phyloP scores from a whole-genome alignment of 2,329 filamentous ascomycete genomes.

The Fusarium sulawesiense region DNA sequence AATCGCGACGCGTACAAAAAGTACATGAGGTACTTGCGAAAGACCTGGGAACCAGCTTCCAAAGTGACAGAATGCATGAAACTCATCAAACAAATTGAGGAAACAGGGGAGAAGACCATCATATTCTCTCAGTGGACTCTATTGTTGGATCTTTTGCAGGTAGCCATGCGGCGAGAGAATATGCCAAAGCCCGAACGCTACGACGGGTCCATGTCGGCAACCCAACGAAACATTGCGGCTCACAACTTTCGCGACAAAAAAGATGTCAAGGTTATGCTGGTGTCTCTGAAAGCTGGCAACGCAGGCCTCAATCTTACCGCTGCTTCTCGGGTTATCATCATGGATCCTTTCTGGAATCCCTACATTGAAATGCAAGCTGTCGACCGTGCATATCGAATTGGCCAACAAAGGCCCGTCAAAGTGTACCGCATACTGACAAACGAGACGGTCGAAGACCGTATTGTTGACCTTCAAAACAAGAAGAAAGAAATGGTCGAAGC shows the following conservation, averaged over 20 bases:
- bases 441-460: slow-evolving; percentile 88
- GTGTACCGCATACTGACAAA: slow-evolving; percentile 84
- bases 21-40: slow-evolving; percentile 76
- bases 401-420: slow-evolving; percentile 77
- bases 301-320: slow-evolving; percentile 87
- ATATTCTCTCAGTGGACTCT: slow-evolving; percentile 84
- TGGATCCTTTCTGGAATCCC: slow-evolving; percentile 95
- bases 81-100: slow-evolving; percentile 75
- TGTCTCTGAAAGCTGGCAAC: slow-evolving; percentile 83
- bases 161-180: slow-evolving; percentile 74
- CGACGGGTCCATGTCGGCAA: slow-evolving; percentile 81
- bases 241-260: slow-evolving; percentile 72
- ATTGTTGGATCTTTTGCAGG: slow-evolving; percentile 78
- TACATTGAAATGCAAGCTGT: slow-evolving; percentile 93
- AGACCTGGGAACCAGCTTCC: slow-evolving; percentile 79
- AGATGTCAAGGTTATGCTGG: slow-evolving; percentile 79
- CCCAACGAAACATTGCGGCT: slow-evolving; percentile 76
- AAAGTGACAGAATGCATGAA: slow-evolving; percentile 84
- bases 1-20: slow-evolving; percentile 73
- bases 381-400: slow-evolving; percentile 89
- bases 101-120: slow-evolving; percentile 74
- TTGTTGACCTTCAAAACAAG: slow-evolving; percentile 79
- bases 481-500: slow-evolving; percentile 82
- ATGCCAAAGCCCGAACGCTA: slow-evolving; percentile 75
- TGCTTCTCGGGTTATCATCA: slow-evolving; percentile 86